Conservation (phyloP, 768 basidiomycete genomes). For the Macrocybe gigantea region DNA sequence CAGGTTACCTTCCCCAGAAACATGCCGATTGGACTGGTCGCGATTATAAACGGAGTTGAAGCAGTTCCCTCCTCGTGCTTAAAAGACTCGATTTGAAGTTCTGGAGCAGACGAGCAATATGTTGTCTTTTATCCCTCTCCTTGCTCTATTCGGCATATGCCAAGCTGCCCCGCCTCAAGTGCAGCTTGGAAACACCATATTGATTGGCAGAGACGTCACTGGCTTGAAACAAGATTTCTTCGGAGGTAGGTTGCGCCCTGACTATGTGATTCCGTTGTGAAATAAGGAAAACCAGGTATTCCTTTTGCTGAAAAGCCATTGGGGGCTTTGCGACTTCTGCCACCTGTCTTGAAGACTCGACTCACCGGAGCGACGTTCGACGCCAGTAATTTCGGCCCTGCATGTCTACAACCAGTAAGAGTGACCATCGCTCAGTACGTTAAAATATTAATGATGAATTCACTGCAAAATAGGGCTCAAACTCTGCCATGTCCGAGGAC, state of each 20-base stretch:
- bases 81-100: too few species aligned
- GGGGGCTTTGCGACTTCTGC: slow-evolving; percentile 38
- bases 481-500: slow-evolving; percentile 43
- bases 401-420: slow-evolving; percentile 38
- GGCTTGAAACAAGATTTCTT: slow-evolving; percentile 38
- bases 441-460: not conserved
- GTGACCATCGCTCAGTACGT: too few species aligned
- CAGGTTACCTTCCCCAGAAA: too few species aligned
- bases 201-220: slow-evolving; percentile 30
- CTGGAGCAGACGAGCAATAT: not conserved
- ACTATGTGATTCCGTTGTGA: not conserved
- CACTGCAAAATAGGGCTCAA: slow-evolving; percentile 18
- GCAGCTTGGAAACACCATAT: slow-evolving; percentile 29
- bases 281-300: slow-evolving; percentile 29
- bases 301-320: slow-evolving; percentile 52
- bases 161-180: slow-evolving; percentile 25
- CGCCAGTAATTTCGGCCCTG: slow-evolving; percentile 31
- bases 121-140: slow-evolving; percentile 1
- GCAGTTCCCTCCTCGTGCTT: too few species aligned
- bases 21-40: too few species aligned
- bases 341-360: slow-evolving; percentile 39
- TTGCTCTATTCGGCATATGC: slow-evolving; percentile 1
- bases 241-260: slow-evolving; percentile 28
- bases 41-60: too few species aligned
- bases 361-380: slow-evolving; percentile 29